Percentiles rank a stretch among this genome's conserved stretches.
These are phyloP conservation scores for Linnemannia zychae DNA, from an alignment of 192 early-diverging fungal genomes.

Conservation along the genomic window DNA sequence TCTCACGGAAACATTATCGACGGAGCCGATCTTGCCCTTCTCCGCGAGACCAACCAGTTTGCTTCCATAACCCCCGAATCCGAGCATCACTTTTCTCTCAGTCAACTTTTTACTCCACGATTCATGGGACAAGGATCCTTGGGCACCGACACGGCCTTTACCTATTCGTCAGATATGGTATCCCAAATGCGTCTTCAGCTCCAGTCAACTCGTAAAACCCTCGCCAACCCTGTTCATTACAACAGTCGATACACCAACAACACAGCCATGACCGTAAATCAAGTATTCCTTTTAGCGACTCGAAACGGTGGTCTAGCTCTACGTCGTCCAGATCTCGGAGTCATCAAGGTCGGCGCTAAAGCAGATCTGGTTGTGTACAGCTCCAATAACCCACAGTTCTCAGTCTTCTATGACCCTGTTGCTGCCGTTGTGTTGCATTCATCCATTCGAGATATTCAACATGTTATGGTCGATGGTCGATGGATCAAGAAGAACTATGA, in stretches of 20 bases:
- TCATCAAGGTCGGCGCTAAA: conserved; percentile 19
- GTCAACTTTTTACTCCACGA: background rate
- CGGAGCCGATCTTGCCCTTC: background rate
- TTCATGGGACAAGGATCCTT: background rate
- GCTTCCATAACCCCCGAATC: conserved; percentile 6
- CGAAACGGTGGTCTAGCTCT: conserved; percentile 10
- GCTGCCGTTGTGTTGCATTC: conserved; percentile 12
- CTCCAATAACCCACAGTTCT: conserved; percentile 7
- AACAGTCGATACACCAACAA: background rate
- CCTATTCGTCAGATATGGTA: conserved; percentile 13
- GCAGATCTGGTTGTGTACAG: conserved; percentile 9
- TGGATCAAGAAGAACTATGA: conserved; percentile 8
- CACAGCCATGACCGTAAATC: conserved; percentile 16
- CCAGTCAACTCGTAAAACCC: conserved; percentile 4
- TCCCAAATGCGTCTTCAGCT: conserved; percentile 18
- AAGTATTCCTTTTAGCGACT: conserved; percentile 5
- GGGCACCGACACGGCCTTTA: background rate
- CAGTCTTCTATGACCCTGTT: conserved; percentile 4
- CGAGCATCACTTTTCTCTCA: conserved; percentile 3
- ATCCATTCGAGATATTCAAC: background rate
- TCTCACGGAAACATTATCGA: background rate
- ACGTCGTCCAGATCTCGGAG: conserved; percentile 1
- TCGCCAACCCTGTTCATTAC: background rate
- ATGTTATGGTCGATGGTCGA: conserved; percentile 4
- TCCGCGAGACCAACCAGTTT: conserved; percentile 2